A percentile compares a stretch with the other conserved stretches of the same genome.
These are phyloP conservation scores for Euphorbia tirucalli DNA, from an alignment of 345 rosid species.

Conservation along the genomic window DNA sequence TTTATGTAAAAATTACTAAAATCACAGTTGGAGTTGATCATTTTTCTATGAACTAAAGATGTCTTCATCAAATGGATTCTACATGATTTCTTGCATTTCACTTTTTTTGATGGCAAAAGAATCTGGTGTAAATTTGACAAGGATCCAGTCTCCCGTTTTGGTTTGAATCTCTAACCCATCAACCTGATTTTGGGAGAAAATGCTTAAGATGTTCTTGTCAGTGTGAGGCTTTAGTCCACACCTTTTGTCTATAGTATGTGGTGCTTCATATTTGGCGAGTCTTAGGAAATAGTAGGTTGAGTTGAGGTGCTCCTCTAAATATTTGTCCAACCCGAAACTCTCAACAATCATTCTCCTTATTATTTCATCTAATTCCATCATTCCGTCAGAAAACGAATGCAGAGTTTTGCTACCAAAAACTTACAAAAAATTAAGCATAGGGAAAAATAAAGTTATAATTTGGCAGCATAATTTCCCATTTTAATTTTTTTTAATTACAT, in stretches of 20 bases:
- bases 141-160: conserved; percentile 30
- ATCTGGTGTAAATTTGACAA: not conserved
- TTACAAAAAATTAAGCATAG: too few species aligned
- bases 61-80: too few species aligned
- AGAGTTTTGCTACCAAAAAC: conserved; percentile 19
- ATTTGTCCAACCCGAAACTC: conserved; percentile 21
- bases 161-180: conserved; percentile 35
- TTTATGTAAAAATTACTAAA: too few species aligned
- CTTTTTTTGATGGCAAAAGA: not conserved
- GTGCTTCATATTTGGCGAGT: conserved; percentile 24
- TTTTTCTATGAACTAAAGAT: too few species aligned
- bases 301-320: conserved; percentile 23
- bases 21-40: too few species aligned
- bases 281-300: too few species aligned
- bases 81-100: too few species aligned
- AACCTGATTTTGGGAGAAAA: too few species aligned
- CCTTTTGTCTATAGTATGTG: conserved; percentile 9
- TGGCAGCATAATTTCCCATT: too few species aligned
- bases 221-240: conserved; percentile 20
- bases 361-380: conserved; percentile 29
- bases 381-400: conserved; percentile 19
- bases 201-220: conserved; percentile 24
- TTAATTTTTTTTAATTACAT: too few species aligned
- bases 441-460: too few species aligned
- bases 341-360: conserved; percentile 24